phyloP scores from a whole-genome alignment of 441 rosid species.

The Dalechampia spathulata region DNA sequence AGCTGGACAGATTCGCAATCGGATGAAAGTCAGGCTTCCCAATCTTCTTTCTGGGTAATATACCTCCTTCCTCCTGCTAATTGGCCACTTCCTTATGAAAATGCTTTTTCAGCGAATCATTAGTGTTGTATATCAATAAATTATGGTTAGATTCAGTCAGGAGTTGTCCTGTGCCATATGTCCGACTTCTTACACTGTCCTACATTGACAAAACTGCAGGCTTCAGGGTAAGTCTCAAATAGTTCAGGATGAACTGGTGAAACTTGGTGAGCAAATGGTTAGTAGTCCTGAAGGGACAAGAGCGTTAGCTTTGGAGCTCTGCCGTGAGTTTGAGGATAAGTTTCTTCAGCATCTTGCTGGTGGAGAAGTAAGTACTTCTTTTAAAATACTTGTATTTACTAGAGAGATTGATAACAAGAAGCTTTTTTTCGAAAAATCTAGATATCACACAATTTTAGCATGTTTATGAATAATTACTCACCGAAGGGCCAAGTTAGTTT shows the following conservation, averaged over 20 bases:
- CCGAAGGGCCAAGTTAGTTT: neutral
- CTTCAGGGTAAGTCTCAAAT: conserved; percentile 86
- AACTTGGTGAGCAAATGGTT: conserved; percentile 84
- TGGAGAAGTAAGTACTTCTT: conserved; percentile 70
- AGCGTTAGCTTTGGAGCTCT: conserved; percentile 92
- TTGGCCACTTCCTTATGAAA: too few species aligned
- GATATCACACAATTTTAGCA: neutral
- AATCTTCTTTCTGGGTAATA: conserved; percentile 85
- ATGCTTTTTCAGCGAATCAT: too few species aligned
- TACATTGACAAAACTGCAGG: conserved; percentile 31
- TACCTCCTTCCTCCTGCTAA: conserved; percentile 7
- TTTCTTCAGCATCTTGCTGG: conserved; percentile 81
- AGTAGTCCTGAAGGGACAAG: conserved; percentile 83
- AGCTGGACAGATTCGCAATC: conserved; percentile 78
- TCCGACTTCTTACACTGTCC: conserved; percentile 6
- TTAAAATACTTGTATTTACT: neutral
- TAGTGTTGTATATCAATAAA: too few species aligned
- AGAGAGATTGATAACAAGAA: neutral
- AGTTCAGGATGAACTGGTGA: conserved; percentile 74
- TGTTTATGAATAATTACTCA: neutral
- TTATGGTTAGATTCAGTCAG: too few species aligned
- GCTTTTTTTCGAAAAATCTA: neutral
- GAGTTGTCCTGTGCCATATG: too few species aligned
- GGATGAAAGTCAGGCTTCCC: conserved; percentile 90
- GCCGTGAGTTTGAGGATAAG: conserved; percentile 97